Percentiles rank a stretch among this genome's conserved stretches.
Conservation (phyloP, 495 filamentous ascomycete species). For the Daldinia grandis region DNA sequence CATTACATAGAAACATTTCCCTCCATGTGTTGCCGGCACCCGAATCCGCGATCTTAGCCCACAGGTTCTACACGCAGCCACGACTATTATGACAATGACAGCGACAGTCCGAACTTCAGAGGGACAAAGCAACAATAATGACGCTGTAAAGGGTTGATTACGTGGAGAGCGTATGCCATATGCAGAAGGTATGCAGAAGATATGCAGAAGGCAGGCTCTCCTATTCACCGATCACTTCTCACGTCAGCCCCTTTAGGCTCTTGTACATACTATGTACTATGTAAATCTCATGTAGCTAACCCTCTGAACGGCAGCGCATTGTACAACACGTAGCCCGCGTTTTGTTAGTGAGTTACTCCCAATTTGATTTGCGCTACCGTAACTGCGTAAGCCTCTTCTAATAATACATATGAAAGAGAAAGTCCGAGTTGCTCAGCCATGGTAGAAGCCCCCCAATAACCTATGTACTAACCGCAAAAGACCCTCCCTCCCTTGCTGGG, state of each 20-base stretch:
- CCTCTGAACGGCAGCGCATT: constrained; percentile 23
- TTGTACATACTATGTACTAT: no score
- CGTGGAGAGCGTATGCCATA: background rate
- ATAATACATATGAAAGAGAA: constrained; percentile 21
- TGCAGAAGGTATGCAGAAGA: constrained; percentile 4
- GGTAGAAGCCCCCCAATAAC: constrained; percentile 20
- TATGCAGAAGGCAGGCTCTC: constrained; percentile 14
- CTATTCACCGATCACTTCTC: constrained; percentile 35
- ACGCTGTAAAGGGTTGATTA: background rate
- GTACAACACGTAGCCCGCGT: constrained; percentile 17
- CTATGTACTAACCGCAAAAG: background rate
- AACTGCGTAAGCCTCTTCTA: constrained; percentile 26
- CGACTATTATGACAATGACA: constrained; percentile 18
- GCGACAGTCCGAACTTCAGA: background rate
- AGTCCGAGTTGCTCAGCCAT: constrained; percentile 24
- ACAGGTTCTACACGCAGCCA: constrained; percentile 20
- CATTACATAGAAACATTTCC: no score
- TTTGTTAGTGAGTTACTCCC: background rate
- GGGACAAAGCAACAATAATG: background rate
- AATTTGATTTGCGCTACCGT: constrained; percentile 11
- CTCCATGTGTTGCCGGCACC: constrained; percentile 5
- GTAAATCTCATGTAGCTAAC: constrained; percentile 19
- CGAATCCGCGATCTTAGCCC: constrained; percentile 2
- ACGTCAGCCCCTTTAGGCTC: constrained; percentile 33
- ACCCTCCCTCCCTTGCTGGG: background rate